Evolutionary conservation across 1,284 basidiomycete species (phyloP), one percentile per base, ranked within the genome.

Genomic region (Peniophora sp.): DNA sequence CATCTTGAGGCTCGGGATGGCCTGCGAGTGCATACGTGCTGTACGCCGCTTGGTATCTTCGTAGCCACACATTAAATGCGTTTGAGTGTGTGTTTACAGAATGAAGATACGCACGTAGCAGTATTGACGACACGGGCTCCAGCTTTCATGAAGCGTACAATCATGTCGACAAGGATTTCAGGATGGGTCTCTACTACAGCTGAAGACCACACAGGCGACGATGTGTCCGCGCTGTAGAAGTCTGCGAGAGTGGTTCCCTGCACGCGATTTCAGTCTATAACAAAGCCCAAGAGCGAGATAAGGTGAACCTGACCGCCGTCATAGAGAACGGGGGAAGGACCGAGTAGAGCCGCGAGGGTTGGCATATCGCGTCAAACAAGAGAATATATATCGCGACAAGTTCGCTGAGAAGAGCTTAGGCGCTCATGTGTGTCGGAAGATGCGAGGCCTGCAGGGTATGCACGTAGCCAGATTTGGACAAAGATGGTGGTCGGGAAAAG

Each of bases 231-330:
- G 45, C 72, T 63, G 53, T 81, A 74, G 9, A 74, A 60, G 36
- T 76, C 73, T 62, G 89, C 84, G 15, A 89, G 71, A 0, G 79
- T 83, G 3, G 83, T 83, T 35, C 88, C 82, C 85, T 88, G 47
- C 27, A 27, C 20, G 22, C 18, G 6, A 17, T 11, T 3, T 10
- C 14, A 17, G 27, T 22, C 32, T 17, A n/a, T 15, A 49, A 10
- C 11, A 18, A 18, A 9, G 23, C 37, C 10, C 17, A 3, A 3
- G 18, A 3, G 20, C 23, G 18, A 22, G 23, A 23, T 12, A 6
- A 42, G 37, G 15, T 6, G 27, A 14, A 53, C 52, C 49, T 51
- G 20, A 18, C 52, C 52, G 11, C 52, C 52, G 32, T 53, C 52
- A 34, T 47, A 39, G 12, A 53, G 23, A 17, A 50, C 18, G 23